Conservation (phyloP, 176 grass and related monocot genomes). For the Carex parvula region DNA sequence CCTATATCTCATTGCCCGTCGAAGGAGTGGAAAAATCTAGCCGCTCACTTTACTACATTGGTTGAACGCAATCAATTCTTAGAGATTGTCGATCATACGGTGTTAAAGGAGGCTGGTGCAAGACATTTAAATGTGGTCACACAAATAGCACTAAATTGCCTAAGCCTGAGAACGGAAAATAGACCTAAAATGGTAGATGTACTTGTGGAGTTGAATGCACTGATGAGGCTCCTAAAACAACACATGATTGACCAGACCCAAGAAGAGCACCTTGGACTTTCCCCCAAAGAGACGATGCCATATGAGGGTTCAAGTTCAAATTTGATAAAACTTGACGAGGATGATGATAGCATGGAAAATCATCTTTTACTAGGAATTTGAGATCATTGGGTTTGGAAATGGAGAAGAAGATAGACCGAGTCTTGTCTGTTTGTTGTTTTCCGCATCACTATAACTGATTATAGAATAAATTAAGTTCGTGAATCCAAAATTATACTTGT, state of each 20-base stretch:
- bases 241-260: conserved; percentile 18
- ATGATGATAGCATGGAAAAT: conserved; percentile 22
- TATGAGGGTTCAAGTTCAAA: neutral
- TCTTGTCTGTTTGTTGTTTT: neutral
- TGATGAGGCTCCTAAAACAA: conserved; percentile 42
- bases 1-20: conserved; percentile 26
- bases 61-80: conserved; percentile 30
- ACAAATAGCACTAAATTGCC: conserved; percentile 39
- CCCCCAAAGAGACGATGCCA: neutral
- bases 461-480: neutral
- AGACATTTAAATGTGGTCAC: conserved; percentile 40
- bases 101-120: conserved; percentile 38
- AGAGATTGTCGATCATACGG: conserved; percentile 33
- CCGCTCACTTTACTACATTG: conserved; percentile 29
- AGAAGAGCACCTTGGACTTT: neutral
- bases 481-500: neutral
- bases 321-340: neutral
- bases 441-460: neutral
- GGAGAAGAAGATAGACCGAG: neutral
- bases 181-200: conserved; percentile 48
- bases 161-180: conserved; percentile 40
- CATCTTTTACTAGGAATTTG: neutral
- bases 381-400: neutral
- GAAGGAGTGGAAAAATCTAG: conserved; percentile 36
- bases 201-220: conserved; percentile 45